Evolutionary conservation across 306 rosid genomes (phyloP), one percentile per base, ranked within the genome.

Genomic region (Ziziphus jujuba): DNA sequence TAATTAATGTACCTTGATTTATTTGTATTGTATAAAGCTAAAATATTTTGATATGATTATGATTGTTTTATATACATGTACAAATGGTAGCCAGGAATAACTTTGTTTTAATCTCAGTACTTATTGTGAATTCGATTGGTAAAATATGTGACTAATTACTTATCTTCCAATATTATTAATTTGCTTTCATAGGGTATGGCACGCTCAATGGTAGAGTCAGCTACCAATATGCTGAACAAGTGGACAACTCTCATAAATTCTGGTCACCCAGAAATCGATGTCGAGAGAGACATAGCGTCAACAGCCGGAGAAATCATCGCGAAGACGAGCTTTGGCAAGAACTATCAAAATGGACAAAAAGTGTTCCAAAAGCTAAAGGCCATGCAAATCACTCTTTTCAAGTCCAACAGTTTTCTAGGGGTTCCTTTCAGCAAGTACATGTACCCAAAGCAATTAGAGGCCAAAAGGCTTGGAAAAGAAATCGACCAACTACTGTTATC

Each of bases 261-360:
- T 9, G 85, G 87, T 36, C 28, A 65, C 19, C 59, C 44, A 0
- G 87, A 84, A 72, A 79, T 89, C 6, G 88, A 91, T 8, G 67
- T 83, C 0, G 97, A 88, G 66, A 62, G 13, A 3, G 91, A 87
- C 47, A 58, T 91, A 9, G 59, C 82, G 2, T 71, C 77, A 0
- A 81, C 79, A 0, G 91, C 96, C 0, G 96, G 93, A 25, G 91
- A 88, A 44, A 91, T 91, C 71, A 91, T 91, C 17, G 92, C 97
- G 9, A 76, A 66, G 63, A 73, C 93, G 50, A 91, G 96, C 76
- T 91, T 86, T 17, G 97, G 97, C 20, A 74, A 88, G 17, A 65
- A 76, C 6, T 63, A 77, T 9, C 50, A 77, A 51, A 74, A 38
- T 17, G 89, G 87, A 28, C 65, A 58, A 8, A 59, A 65, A 23